Percentiles rank a stretch among this genome's conserved stretches.
Evolutionary conservation across 352 stramenopile genomes (phyloP).

Genomic region (Globisporangium mamillatum): DNA sequence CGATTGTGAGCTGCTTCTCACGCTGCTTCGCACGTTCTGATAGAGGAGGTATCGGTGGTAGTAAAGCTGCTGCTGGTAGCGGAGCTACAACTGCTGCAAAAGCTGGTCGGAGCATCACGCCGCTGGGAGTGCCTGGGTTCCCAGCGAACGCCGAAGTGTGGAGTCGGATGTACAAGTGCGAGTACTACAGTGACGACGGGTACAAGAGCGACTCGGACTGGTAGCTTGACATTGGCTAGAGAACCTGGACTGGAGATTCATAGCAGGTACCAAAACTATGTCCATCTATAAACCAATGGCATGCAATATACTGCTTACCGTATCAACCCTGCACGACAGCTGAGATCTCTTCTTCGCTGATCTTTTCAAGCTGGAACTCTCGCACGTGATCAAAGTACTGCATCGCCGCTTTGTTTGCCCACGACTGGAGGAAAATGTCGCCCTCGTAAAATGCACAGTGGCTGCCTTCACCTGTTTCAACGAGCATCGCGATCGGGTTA

Average conservation of each 20-base stretch:
- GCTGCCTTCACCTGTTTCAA: conserved; percentile 53
- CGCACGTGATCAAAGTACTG: conserved; percentile 61
- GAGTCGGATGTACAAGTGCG: conserved; percentile 43
- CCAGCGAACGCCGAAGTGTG: conserved; percentile 34
- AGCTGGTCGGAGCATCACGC: conserved; percentile 21
- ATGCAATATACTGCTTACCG: background rate
- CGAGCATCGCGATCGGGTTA: conserved; percentile 53
- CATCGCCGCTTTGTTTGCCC: conserved; percentile 56
- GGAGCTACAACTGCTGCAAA: background rate
- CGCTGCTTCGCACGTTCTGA: conserved; percentile 22
- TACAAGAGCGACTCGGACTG: conserved; percentile 31
- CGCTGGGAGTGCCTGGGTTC: conserved; percentile 45
- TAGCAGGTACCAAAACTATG: background rate
- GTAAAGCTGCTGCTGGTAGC: background rate
- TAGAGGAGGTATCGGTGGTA: background rate
- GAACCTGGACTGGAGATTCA: background rate
- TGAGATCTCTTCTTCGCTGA: background rate
- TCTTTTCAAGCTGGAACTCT: conserved; percentile 27
- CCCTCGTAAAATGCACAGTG: conserved; percentile 82
- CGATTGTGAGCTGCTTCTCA: conserved; percentile 33
- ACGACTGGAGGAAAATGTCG: conserved; percentile 56
- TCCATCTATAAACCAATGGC: conserved; percentile 1
- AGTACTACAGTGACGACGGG: conserved; percentile 54
- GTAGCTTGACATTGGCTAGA: conserved; percentile 4
- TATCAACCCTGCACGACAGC: background rate